Percentiles rank a stretch among this genome's conserved stretches.
These are phyloP conservation scores for Trametes cubensis DNA, from an alignment of 768 basidiomycete genomes.

Conservation along the genomic window DNA sequence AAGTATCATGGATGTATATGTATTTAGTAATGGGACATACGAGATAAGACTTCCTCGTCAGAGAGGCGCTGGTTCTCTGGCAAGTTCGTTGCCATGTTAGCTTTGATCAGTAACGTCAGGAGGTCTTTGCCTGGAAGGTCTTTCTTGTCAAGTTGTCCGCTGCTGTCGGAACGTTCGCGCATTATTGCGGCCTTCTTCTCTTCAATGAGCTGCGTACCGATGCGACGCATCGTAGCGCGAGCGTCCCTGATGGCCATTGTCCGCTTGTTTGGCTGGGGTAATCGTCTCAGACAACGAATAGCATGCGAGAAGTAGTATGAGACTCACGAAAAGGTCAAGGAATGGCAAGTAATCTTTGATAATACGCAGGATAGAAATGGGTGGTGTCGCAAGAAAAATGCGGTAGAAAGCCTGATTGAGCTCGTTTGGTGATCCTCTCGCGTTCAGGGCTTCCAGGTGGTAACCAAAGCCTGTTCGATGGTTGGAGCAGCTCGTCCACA, in stretches of 20 bases:
- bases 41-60: slow-evolving; percentile 61
- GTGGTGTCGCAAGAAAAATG: background rate
- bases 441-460: slow-evolving; percentile 34
- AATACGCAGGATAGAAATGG: background rate
- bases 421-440: slow-evolving; percentile 31
- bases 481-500: too few species aligned
- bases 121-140: slow-evolving; percentile 51
- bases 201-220: slow-evolving; percentile 34
- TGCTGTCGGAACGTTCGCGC: background rate
- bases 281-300: background rate
- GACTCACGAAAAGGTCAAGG: slow-evolving; percentile 28
- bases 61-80: slow-evolving; percentile 55
- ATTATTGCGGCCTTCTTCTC: slow-evolving; percentile 39
- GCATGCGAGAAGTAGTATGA: background rate
- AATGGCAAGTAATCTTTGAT: slow-evolving; percentile 25
- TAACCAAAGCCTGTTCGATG: slow-evolving; percentile 40
- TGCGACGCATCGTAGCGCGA: slow-evolving; percentile 28
- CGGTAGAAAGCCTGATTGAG: slow-evolving; percentile 21
- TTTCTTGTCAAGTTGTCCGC: slow-evolving; percentile 40
- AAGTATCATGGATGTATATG: background rate
- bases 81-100: slow-evolving; percentile 64
- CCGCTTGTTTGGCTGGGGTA: slow-evolving; percentile 12
- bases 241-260: slow-evolving; percentile 11
- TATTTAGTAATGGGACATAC: slow-evolving; percentile 37
- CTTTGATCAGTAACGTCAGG: slow-evolving; percentile 59